Evolutionary conservation across 164 flowering plant genomes (phyloP).

Genomic region (Umbellularia californica): DNA sequence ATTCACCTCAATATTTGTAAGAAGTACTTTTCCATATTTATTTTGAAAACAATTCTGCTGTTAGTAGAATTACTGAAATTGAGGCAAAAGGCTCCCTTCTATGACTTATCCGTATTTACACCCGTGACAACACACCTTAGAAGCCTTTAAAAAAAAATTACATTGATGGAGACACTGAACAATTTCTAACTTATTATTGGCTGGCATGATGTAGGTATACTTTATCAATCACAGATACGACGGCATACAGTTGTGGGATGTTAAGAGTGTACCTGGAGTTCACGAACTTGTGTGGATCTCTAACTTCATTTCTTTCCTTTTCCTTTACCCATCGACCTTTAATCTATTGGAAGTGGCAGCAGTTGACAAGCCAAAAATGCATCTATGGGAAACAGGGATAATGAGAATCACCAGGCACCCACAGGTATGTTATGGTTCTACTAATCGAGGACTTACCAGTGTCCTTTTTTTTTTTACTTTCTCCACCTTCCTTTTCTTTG

Average conservation of each 20-base stretch:
- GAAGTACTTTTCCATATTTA: not conserved
- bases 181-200: not conserved
- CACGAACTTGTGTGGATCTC: conserved; percentile 76
- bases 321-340: conserved; percentile 95
- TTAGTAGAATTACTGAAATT: no score
- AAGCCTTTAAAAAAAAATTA: no score
- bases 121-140: not conserved
- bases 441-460: not conserved
- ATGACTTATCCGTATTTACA: not conserved
- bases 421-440: conserved; percentile 50
- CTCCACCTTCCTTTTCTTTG: no score
- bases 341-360: conserved; percentile 95
- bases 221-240: conserved; percentile 95
- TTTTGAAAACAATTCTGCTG: not conserved
- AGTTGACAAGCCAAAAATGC: conserved; percentile 95
- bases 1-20: not conserved
- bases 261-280: conserved; percentile 62
- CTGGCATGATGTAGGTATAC: conserved; percentile 58
- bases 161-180: not conserved
- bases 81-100: not conserved
- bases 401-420: conserved; percentile 99
- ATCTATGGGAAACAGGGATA: conserved; percentile 98
- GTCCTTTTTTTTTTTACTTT: no score
- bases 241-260: conserved; percentile 89
- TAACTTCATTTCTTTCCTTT: conserved; percentile 73